These are phyloP conservation scores for Porpolomopsis calyptriformis DNA, from an alignment of 768 basidiomycete species.

Conservation along the genomic window DNA sequence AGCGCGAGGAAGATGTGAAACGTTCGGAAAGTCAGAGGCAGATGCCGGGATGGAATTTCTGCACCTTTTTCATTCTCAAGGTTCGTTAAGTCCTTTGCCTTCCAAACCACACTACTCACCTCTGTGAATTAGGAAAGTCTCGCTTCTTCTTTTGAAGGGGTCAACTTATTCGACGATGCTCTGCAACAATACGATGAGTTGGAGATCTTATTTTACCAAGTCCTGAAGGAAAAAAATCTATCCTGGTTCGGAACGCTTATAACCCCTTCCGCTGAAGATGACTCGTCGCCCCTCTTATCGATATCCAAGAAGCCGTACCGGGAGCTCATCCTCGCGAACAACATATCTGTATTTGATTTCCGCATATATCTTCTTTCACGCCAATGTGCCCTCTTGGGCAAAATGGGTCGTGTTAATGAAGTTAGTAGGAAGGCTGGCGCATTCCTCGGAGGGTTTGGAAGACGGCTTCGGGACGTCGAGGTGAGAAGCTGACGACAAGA, in stretches of 20 bases:
- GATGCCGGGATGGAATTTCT: conserved; percentile 98
- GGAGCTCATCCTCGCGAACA: conserved; percentile 80
- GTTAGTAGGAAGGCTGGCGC: conserved; percentile 57
- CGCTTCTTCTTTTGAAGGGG: conserved; percentile 83
- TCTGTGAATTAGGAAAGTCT: conserved; percentile 67
- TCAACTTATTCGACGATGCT: conserved; percentile 84
- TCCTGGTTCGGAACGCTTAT: conserved; percentile 91
- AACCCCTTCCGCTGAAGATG: conserved; percentile 57
- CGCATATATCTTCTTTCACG: conserved; percentile 82
- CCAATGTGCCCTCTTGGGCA: conserved; percentile 69
- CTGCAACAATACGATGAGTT: conserved; percentile 84
- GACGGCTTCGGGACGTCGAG: conserved; percentile 63
- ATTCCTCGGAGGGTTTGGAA: conserved; percentile 71
- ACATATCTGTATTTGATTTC: conserved; percentile 90
- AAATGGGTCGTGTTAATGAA: conserved; percentile 56
- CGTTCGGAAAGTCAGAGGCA: conserved; percentile 81
- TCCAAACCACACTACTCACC: conserved; percentile 1
- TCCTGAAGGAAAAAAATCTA: conserved; percentile 68
- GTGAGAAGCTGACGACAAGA: conserved; percentile 38
- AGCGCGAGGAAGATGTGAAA: conserved; percentile 83
- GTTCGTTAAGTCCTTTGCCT: conserved; percentile 27
- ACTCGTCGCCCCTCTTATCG: conserved; percentile 72
- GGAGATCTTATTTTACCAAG: conserved; percentile 70
- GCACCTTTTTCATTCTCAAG: conserved; percentile 93
- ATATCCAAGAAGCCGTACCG: conserved; percentile 74